phyloP scores from a whole-genome alignment of 73 alveolate species.

The Paramecium biaurelia region DNA sequence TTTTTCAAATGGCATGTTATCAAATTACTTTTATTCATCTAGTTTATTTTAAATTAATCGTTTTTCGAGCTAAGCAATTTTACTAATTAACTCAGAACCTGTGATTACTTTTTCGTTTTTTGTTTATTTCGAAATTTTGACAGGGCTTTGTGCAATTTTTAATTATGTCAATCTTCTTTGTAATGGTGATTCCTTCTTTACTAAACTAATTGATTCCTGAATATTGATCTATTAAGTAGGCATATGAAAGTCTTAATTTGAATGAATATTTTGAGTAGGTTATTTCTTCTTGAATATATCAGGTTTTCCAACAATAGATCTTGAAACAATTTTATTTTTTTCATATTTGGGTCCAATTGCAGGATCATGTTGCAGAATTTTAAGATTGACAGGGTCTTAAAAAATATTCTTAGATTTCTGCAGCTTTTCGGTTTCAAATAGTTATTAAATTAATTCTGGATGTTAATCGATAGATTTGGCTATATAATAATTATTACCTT shows the following conservation, averaged over 20 bases:
- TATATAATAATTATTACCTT: not conserved
- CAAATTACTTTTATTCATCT: not conserved
- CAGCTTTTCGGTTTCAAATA: not conserved
- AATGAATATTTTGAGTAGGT: not conserved
- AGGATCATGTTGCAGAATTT: constrained; percentile 5
- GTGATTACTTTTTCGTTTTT: not conserved
- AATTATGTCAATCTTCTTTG: not conserved
- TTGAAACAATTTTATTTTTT: not conserved
- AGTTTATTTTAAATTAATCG: not conserved
- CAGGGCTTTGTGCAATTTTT: not conserved
- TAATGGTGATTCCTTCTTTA: not conserved
- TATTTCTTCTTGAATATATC: not conserved
- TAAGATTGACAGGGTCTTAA: not conserved
- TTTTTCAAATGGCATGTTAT: not conserved
- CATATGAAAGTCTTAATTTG: not conserved
- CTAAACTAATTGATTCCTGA: not conserved
- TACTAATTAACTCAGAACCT: not conserved
- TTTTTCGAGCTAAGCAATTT: not conserved
- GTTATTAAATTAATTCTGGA: not conserved
- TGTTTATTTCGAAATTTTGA: not conserved
- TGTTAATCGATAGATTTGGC: not conserved
- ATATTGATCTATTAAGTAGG: not conserved
- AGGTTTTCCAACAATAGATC: constrained; percentile 46
- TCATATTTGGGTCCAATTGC: not conserved
- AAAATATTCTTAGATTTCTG: not conserved